Conservation (phyloP, 441 rosid species). For the Syzygium malaccense region DNA sequence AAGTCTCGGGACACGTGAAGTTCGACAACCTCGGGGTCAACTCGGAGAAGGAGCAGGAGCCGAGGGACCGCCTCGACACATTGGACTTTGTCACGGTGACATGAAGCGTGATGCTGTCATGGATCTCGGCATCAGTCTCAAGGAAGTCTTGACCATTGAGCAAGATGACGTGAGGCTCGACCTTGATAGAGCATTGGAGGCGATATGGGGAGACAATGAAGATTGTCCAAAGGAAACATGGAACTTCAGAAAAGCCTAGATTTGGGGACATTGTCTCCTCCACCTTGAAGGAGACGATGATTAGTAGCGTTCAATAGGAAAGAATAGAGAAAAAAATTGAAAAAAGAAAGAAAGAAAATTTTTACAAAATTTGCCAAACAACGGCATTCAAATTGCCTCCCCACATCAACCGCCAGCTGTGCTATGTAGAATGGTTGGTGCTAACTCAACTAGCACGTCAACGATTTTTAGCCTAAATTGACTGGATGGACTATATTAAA, state of each 20-base stretch:
- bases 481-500: not conserved
- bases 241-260: not conserved
- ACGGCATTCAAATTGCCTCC: not conserved
- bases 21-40: not conserved
- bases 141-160: not conserved
- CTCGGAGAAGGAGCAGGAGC: not conserved
- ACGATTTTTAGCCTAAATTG: accelerated
- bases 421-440: not conserved
- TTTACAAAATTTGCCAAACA: not conserved
- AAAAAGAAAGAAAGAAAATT: no score
- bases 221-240: not conserved
- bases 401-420: not conserved
- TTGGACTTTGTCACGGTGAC: not conserved
- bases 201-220: not conserved
- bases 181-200: not conserved
- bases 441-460: not conserved
- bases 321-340: no score
- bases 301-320: no score
- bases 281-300: not conserved
- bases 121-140: not conserved
- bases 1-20: not conserved
- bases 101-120: not conserved
- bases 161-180: not conserved
- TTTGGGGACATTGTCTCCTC: not conserved
- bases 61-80: not conserved